Conservation (phyloP, 2,329 filamentous ascomycete species). For the Colletotrichum sp. region DNA sequence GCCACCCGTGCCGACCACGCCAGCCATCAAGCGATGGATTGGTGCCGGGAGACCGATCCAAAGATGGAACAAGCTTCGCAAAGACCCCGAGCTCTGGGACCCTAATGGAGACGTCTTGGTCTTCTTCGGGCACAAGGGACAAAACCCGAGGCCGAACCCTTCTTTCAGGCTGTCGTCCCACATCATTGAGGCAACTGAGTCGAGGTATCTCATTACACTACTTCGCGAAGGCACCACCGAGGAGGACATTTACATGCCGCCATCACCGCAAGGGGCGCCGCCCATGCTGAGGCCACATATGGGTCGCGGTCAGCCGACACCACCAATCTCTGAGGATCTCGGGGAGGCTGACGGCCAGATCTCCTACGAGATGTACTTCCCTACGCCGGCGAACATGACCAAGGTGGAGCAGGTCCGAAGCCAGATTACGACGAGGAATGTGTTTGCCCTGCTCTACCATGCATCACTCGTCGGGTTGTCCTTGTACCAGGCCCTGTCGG, state of each 20-base stretch:
- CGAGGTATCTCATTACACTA: conserved; percentile 56
- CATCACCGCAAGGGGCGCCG: conserved; percentile 47
- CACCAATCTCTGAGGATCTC: conserved; percentile 50
- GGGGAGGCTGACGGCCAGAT: conserved; percentile 58
- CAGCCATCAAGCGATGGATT: conserved; percentile 58
- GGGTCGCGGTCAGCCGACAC: conserved; percentile 41
- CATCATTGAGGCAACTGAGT: conserved; percentile 63
- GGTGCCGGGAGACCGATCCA: conserved; percentile 53
- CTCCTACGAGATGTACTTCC: conserved; percentile 68
- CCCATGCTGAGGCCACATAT: conserved; percentile 40
- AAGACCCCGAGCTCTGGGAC: conserved; percentile 67
- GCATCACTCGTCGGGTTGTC: conserved; percentile 70
- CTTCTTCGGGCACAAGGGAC: conserved; percentile 54
- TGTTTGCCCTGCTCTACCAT: conserved; percentile 69
- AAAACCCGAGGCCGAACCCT: conserved; percentile 50
- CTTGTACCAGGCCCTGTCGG: conserved; percentile 66
- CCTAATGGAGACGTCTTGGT: conserved; percentile 65
- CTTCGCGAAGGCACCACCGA: conserved; percentile 59
- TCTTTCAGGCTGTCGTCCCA: conserved; percentile 65
- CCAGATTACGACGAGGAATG: conserved; percentile 71
- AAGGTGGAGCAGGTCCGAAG: conserved; percentile 57
- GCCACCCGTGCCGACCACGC: conserved; percentile 30
- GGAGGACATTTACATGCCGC: conserved; percentile 48
- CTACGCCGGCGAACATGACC: conserved; percentile 55
- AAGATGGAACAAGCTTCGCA: conserved; percentile 62